Evolutionary conservation across 306 rosid species (phyloP), one percentile per base, ranked within the genome.

Genomic region (Cicer yamashitae): DNA sequence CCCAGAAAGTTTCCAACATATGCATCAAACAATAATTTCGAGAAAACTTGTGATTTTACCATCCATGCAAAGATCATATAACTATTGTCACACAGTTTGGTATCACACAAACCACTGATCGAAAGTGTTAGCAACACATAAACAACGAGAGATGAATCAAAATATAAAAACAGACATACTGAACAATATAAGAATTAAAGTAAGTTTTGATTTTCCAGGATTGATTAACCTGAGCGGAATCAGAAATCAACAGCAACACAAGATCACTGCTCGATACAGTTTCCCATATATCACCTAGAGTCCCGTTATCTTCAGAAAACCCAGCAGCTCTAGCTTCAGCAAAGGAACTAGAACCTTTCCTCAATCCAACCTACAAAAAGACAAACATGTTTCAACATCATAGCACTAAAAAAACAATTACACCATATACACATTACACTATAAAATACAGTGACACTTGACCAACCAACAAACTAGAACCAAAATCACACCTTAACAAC

Each of bases 251-350:
- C 10, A 91, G 89, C 91, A 94, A 73, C 70, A 91, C 97, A 44
- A 93, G 97, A 85, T 94, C 98, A 78, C 97, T 91, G 52, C 87
- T 84, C 0, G 94, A 84, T 69, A 93, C 44, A 43, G 97, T 91
- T 80, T 91, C 97, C 80, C 86, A 91, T 41, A 93, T 88, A 74
- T 93, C 98, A 64, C 97, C 98, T 70, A 93, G 83, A 69, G 98
- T 91, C 53, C 98, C 98, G 78, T 75, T 88, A 79, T 91, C 98
- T 82, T 93, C 97, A 7, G 81, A 74, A 62, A 93, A 93, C 61
- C 98, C 98, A 87, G 88, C 88, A n/a, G 90, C 88, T 0, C 96
- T 89, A 61, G 98, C 98, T 82, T 93, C 98, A 20, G 83, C 79
- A 73, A 86, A 93, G 43, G 98, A 93, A 39, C 85, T 85, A 54